Evolutionary conservation across 2,329 filamentous ascomycete genomes (phyloP).

Genomic region (Aureobasidium melanogenum): DNA sequence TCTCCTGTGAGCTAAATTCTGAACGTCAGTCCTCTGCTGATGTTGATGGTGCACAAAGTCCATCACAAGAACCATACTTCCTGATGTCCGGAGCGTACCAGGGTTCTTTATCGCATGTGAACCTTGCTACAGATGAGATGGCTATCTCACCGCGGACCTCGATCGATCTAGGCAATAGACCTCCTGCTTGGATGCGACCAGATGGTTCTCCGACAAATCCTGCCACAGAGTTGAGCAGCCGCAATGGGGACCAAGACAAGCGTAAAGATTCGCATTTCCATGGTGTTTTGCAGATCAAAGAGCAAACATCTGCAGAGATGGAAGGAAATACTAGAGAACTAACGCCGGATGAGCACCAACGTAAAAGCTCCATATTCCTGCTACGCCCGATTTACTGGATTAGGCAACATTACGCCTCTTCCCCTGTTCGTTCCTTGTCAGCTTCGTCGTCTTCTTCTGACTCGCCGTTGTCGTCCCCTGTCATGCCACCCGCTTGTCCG

Average conservation of each 20-base stretch:
- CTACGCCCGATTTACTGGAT: background rate
- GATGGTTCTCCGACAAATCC: background rate
- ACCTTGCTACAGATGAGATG: background rate
- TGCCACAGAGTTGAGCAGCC: background rate
- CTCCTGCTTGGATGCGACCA: too few species aligned
- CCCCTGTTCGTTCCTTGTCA: background rate
- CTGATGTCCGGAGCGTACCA: background rate
- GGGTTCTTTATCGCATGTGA: background rate
- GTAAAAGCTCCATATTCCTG: background rate
- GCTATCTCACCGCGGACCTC: background rate
- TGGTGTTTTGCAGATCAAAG: background rate
- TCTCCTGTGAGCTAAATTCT: background rate
- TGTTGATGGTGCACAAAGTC: too few species aligned
- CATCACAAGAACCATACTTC: background rate
- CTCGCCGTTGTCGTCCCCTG: background rate
- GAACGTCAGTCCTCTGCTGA: background rate
- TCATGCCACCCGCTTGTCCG: background rate
- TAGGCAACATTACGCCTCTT: background rate
- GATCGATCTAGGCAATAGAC: background rate
- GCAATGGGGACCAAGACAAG: background rate
- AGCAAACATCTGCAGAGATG: background rate
- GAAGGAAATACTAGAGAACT: background rate
- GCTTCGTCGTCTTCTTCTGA: background rate
- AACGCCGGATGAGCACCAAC: background rate
- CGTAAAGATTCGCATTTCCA: constrained; percentile 6